Conservation (phyloP, 306 rosid genomes). For the Lotus japonicus region DNA sequence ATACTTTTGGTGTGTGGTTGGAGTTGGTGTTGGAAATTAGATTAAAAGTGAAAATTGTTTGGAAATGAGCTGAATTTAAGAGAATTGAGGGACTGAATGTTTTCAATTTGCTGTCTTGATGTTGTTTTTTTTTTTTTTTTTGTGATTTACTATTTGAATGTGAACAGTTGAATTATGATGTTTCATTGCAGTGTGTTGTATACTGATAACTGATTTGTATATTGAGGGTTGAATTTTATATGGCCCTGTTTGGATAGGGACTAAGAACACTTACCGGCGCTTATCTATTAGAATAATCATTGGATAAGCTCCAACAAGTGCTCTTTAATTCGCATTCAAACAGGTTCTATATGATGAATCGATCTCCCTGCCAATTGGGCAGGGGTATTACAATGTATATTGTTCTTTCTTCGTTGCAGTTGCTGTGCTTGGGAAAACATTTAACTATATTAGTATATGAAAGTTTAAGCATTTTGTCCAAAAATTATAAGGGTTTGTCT, state of each 20-base stretch:
- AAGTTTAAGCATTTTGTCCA: neutral
- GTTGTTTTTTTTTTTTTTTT: neutral
- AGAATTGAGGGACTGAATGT: neutral
- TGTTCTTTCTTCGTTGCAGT: neutral
- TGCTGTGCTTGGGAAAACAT: neutral
- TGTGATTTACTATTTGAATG: neutral
- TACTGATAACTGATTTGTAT: neutral
- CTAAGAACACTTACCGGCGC: too few species aligned
- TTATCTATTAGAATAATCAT: too few species aligned
- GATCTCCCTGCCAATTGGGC: neutral
- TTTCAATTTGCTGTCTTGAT: neutral
- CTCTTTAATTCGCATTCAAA: too few species aligned
- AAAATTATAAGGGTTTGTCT: neutral
- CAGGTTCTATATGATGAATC: neutral
- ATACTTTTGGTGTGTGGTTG: neutral
- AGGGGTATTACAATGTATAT: neutral
- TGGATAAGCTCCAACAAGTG: too few species aligned
- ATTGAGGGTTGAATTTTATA: neutral
- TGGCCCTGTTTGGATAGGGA: too few species aligned
- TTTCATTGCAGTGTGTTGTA: neutral
- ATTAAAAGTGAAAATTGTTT: neutral
- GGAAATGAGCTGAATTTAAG: neutral
- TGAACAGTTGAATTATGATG: neutral
- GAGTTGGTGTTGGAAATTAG: neutral
- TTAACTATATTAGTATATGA: neutral